Evolutionary conservation across 2,329 filamentous ascomycete species (phyloP).

Genomic region (Fusarium sp.): DNA sequence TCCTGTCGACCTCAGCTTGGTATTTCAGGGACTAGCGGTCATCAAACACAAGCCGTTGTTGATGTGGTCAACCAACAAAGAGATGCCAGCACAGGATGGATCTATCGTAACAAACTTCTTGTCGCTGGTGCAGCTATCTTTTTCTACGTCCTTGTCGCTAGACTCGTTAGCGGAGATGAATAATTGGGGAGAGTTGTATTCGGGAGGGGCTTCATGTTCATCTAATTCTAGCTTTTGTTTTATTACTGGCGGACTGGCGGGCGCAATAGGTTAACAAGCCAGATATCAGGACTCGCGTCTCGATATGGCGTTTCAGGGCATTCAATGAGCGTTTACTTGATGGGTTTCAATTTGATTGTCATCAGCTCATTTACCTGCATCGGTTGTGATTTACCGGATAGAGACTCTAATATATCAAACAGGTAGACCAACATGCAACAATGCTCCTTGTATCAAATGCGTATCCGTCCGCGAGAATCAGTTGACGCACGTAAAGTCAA

Average conservation of each 20-base stretch:
- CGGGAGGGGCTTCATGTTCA: not conserved
- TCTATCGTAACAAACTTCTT: conserved; percentile 81
- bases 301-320: conserved; percentile 39
- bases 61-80: conserved; percentile 79
- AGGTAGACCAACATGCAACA: conserved; percentile 8
- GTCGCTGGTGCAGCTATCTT: conserved; percentile 77
- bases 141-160: conserved; percentile 82
- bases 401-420: conserved; percentile 18
- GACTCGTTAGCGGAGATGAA: conserved; percentile 69
- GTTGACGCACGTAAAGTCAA: not conserved
- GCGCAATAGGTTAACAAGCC: conserved; percentile 33
- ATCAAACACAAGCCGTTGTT: conserved; percentile 76
- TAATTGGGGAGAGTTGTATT: conserved; percentile 3
- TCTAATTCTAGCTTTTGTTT: conserved; percentile 17
- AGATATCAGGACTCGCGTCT: conserved; percentile 39
- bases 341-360: not conserved
- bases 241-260: conserved; percentile 20
- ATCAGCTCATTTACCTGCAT: conserved; percentile 7
- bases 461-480: not conserved
- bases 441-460: not conserved
- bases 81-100: conserved; percentile 84
- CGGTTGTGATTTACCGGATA: conserved; percentile 11
- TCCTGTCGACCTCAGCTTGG: conserved; percentile 66
- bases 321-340: conserved; percentile 20
- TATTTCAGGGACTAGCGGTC: conserved; percentile 68